A percentile compares a stretch with the other conserved stretches of the same genome.
Conservation (phyloP, 2,329 filamentous ascomycete species). For the Ophiostoma sp. region DNA sequence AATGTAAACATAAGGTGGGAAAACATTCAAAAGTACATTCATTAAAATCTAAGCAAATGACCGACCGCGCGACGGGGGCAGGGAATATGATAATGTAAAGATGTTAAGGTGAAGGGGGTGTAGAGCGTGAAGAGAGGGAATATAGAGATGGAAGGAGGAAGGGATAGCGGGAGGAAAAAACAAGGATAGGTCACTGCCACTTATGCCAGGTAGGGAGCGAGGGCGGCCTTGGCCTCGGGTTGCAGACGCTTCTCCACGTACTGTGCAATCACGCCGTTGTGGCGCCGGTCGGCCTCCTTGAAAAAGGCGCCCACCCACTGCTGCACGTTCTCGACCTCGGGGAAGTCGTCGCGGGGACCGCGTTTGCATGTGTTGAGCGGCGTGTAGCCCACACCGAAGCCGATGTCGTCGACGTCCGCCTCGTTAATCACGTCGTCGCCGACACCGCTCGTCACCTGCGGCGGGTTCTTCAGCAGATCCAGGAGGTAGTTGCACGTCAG, state of each 20-base stretch:
- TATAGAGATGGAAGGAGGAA: neutral
- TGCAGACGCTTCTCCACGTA: constrained; percentile 73
- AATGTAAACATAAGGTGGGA: neutral
- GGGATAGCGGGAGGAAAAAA: neutral
- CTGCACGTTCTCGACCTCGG: constrained; percentile 76
- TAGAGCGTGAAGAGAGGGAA: neutral
- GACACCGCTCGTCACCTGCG: constrained; percentile 61
- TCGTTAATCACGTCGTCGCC: constrained; percentile 80
- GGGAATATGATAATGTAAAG: constrained; percentile 4
- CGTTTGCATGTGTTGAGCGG: constrained; percentile 87
- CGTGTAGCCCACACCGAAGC: constrained; percentile 93
- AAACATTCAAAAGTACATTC: constrained; percentile 13
- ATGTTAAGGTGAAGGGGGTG: neutral
- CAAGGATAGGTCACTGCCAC: neutral
- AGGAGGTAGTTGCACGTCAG: constrained; percentile 88
- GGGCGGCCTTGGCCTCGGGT: constrained; percentile 57
- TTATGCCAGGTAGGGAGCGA: constrained; percentile 53
- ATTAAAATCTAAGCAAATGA: constrained; percentile 13
- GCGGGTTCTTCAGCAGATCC: constrained; percentile 85
- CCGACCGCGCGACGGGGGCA: neutral
- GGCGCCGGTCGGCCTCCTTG: constrained; percentile 72
- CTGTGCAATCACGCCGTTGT: constrained; percentile 66
- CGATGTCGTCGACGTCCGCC: constrained; percentile 89
- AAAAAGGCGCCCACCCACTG: constrained; percentile 83
- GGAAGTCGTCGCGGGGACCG: constrained; percentile 74